Percentiles rank a stretch among this genome's conserved stretches.
Evolutionary conservation across 1,284 basidiomycete genomes (phyloP).

Genomic region (Cerioporus squamosus): DNA sequence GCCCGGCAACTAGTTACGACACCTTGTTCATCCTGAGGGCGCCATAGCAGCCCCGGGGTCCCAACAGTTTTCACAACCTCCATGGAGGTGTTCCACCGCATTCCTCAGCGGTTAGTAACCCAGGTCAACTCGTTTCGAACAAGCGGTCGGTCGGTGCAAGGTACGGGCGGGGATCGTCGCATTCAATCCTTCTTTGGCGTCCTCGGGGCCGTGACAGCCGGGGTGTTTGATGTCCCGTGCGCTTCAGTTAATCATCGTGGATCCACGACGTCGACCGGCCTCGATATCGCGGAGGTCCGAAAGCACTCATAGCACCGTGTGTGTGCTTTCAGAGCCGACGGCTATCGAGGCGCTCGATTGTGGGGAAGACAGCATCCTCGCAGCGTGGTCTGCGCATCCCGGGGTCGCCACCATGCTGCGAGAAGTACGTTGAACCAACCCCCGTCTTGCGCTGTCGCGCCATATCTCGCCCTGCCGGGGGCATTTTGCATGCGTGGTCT

Average conservation of each 20-base stretch:
- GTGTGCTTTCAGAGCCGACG: neutral
- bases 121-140: no score
- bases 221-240: neutral
- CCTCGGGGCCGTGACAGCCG: slow-evolving; percentile 6
- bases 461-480: neutral
- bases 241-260: slow-evolving; percentile 12
- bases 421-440: neutral
- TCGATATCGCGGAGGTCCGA: slow-evolving; percentile 8
- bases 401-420: no score
- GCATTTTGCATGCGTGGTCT: neutral
- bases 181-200: neutral
- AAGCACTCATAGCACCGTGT: slow-evolving; percentile 4
- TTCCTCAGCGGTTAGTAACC: neutral
- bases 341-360: neutral
- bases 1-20: slow-evolving; percentile 6
- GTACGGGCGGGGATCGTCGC: neutral
- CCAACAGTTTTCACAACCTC: neutral
- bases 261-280: slow-evolving; percentile 8
- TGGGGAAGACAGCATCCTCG: neutral
- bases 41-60: no score
- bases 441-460: neutral
- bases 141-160: neutral
- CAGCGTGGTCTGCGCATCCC: neutral
- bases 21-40: neutral
- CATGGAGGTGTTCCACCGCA: neutral